Evolutionary conservation across 2,329 filamentous ascomycete species (phyloP), one percentile per base, ranked within the genome.

Genomic region (Penicillium concentricum): DNA sequence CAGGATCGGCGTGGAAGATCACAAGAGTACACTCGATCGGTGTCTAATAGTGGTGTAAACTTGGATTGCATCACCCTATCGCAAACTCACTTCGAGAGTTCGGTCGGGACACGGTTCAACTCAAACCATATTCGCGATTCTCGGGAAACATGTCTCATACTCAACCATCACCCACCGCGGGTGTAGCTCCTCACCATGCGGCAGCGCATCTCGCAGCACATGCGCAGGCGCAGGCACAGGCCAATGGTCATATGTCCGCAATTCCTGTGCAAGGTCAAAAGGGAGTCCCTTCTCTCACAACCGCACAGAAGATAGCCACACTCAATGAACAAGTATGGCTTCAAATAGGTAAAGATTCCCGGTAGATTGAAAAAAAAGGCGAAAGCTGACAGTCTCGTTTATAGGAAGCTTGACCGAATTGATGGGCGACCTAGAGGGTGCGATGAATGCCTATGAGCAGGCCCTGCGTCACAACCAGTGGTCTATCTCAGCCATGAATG

Each of bases 321-420:
- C 84, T 93, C 69, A 97, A 96, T 69, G 93, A 97, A 77, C 82
- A 84, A 47, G 87, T 96, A 54, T 97, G 93, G 93, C 83, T 96
- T 70, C 90, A 94, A 73, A 89, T 97, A 66, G 93, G 92, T 96
- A 87, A 62, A 86, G 75, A 39, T 16, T 16, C 0, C 1, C 7
- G 3, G 16, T 28, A 12, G 15, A 10, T 2, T 32, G 15, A 12
- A 26, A 12, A 26, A 34, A 38, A 28, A 18, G 4, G 16, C 37
- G 12, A 38, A 45, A 56, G 22, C 60, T 67, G 37, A 70, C 63
- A 65, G 16, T 46, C 5, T 10, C 9, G 10, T 22, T 38, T 52
- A 32, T 57, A 96, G 92, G 93, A 37, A 90, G 86, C 67, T 83
- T 96, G 60, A 90, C 91, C 22, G 93, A 99, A 78, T 79, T 94